These are phyloP conservation scores for Madurella mycetomatis DNA, from an alignment of 2,329 filamentous ascomycete species.

Conservation along the genomic window DNA sequence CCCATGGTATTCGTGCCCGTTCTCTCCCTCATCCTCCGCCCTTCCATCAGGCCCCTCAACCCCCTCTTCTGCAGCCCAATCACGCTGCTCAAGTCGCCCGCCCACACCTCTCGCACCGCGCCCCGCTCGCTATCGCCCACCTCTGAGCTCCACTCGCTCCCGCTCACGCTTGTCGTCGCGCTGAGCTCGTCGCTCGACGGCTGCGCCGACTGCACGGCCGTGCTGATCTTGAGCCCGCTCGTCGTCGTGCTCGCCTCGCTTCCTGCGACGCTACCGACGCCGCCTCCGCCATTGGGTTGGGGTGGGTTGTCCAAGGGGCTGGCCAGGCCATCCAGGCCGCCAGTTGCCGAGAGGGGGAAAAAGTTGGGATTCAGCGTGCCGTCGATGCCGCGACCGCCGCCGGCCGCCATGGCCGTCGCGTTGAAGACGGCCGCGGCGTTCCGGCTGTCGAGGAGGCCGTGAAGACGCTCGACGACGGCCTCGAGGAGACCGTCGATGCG, in stretches of 20 bases:
- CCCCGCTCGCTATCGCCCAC: slow-evolving; percentile 46
- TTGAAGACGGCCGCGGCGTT: slow-evolving; percentile 98
- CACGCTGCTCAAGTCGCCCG: slow-evolving; percentile 76
- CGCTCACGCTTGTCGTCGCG: slow-evolving; percentile 47
- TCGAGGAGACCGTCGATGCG: slow-evolving; percentile 89
- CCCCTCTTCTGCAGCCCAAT: slow-evolving; percentile 95
- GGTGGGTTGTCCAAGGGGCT: slow-evolving; percentile 14
- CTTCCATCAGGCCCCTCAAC: slow-evolving; percentile 89
- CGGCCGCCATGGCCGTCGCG: slow-evolving; percentile 94
- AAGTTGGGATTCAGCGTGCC: slow-evolving; percentile 61
- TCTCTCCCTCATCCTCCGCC: slow-evolving; percentile 75
- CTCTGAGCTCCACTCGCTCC: slow-evolving; percentile 55
- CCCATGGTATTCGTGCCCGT: slow-evolving; percentile 38
- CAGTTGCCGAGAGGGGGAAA: slow-evolving; percentile 44
- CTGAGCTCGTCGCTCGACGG: slow-evolving; percentile 47
- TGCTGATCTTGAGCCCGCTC: slow-evolving; percentile 47
- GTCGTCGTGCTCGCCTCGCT: slow-evolving; percentile 30
- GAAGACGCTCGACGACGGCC: slow-evolving; percentile 84
- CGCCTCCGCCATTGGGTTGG: slow-evolving; percentile 21
- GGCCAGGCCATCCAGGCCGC: slow-evolving; percentile 40
- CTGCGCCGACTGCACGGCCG: slow-evolving; percentile 34
- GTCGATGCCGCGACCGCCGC: slow-evolving; percentile 79
- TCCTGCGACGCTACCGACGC: slow-evolving; percentile 24
- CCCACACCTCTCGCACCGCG: slow-evolving; percentile 65
- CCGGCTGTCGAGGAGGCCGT: slow-evolving; percentile 81